Percentiles rank a stretch among this genome's conserved stretches.
Conservation (phyloP, 257 asterid species). For the Cynanchum wilfordii region DNA sequence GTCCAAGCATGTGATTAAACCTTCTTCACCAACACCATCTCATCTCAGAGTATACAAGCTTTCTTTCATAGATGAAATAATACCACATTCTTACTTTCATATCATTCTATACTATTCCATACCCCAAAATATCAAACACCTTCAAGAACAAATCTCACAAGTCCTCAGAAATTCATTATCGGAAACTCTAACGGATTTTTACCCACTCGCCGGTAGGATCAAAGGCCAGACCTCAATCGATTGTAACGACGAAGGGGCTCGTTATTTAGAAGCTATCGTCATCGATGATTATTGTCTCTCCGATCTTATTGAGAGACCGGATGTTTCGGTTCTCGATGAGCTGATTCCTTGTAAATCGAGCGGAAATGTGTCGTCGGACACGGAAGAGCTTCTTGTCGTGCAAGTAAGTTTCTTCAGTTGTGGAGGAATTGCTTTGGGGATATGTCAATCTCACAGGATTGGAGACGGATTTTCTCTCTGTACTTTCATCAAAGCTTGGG, state of each 20-base stretch:
- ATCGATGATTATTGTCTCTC: constrained; percentile 20
- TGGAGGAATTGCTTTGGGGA: constrained; percentile 40
- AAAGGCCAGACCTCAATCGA: constrained; percentile 40
- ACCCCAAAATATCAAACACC: constrained; percentile 9
- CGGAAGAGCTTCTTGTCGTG: constrained; percentile 38
- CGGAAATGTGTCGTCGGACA: constrained; percentile 27
- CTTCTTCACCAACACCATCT: constrained; percentile 51
- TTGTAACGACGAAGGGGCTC: constrained; percentile 48
- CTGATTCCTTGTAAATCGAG: constrained; percentile 37
- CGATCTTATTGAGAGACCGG: constrained; percentile 23
- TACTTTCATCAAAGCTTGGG: constrained; percentile 48
- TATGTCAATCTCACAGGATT: constrained; percentile 46
- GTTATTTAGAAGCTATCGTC: constrained; percentile 33
- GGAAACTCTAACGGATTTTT: constrained; percentile 36
- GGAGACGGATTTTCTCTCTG: constrained; percentile 41
- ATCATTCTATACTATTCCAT: constrained; percentile 41
- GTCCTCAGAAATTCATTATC: constrained; percentile 42
- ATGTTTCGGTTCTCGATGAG: constrained; percentile 19
- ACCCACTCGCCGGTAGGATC: constrained; percentile 64
- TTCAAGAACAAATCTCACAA: constrained; percentile 14
- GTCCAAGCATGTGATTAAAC: constrained; percentile 31
- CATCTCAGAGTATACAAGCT: constrained; percentile 36
- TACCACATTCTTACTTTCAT: constrained; percentile 49
- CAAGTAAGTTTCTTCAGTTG: constrained; percentile 43
- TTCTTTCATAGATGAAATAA: constrained; percentile 53